Evolutionary conservation across 495 filamentous ascomycete species (phyloP).

Genomic region (Hypoxylon rickii): DNA sequence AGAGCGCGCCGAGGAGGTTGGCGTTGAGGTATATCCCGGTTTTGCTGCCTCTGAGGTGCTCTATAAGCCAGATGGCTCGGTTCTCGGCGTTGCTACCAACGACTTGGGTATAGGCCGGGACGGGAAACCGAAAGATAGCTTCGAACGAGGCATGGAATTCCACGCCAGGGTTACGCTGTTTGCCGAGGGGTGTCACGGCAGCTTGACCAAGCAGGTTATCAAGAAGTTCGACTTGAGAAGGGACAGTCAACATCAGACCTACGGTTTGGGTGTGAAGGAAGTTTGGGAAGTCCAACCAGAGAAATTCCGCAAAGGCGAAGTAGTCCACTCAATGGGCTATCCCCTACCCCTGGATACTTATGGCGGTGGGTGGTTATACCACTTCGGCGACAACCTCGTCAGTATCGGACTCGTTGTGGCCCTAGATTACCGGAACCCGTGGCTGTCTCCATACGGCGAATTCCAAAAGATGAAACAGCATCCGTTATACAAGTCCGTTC

Average conservation of each 20-base stretch:
- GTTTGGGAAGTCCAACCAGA: constrained; percentile 96
- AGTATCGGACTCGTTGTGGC: constrained; percentile 92
- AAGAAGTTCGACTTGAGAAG: constrained; percentile 92
- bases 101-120: constrained; percentile 82
- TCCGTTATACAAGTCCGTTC: constrained; percentile 76
- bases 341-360: constrained; percentile 89
- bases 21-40: constrained; percentile 97
- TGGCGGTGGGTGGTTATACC: constrained; percentile 97
- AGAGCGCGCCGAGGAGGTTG: constrained; percentile 91
- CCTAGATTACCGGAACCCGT: constrained; percentile 95
- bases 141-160: constrained; percentile 98
- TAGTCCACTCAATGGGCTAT: constrained; percentile 92
- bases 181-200: constrained; percentile 94
- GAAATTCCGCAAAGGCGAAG: constrained; percentile 85
- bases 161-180: constrained; percentile 93
- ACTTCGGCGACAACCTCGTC: constrained; percentile 97
- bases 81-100: constrained; percentile 95
- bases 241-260: constrained; percentile 91
- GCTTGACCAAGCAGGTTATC: constrained; percentile 90
- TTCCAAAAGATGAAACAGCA: constrained; percentile 99
- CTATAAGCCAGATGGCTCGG: constrained; percentile 82
- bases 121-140: constrained; percentile 86
- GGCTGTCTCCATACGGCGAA: constrained; percentile 92
- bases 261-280: constrained; percentile 92
- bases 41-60: constrained; percentile 94